Evolutionary conservation across 2,329 filamentous ascomycete genomes (phyloP).

Genomic region (Neocatenulostroma microsporum): DNA sequence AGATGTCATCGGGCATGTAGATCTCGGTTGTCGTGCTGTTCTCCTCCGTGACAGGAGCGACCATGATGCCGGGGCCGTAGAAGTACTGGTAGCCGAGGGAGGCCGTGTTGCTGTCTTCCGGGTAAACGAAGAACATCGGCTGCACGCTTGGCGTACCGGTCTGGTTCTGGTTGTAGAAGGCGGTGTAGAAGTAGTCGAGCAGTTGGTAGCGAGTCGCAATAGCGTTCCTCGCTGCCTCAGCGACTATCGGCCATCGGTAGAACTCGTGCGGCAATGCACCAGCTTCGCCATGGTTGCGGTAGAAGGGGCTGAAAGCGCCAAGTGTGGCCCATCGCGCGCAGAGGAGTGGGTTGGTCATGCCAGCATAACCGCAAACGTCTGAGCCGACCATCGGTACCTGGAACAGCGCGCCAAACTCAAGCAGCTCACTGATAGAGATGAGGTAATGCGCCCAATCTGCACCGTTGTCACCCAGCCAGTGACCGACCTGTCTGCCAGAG

Average conservation of each 20-base stretch:
- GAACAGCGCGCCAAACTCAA: conserved; percentile 41
- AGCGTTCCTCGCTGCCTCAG: conserved; percentile 57
- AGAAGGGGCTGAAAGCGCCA: conserved; percentile 68
- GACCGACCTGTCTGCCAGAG: conserved; percentile 52
- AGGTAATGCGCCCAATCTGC: conserved; percentile 40
- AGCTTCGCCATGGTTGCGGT: conserved; percentile 61
- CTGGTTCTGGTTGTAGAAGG: conserved; percentile 52
- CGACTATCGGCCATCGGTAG: conserved; percentile 59
- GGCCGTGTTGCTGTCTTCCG: conserved; percentile 46
- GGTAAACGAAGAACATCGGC: conserved; percentile 67
- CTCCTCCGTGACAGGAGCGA: conserved; percentile 49
- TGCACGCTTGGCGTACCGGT: conserved; percentile 59
- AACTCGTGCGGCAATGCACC: conserved; percentile 57
- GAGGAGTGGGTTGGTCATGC: conserved; percentile 57
- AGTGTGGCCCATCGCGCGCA: conserved; percentile 70
- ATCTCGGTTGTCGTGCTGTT: conserved; percentile 46
- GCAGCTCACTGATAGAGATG: conserved; percentile 35
- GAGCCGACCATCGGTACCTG: conserved; percentile 43
- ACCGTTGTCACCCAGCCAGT: conserved; percentile 54
- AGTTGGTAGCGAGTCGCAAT: conserved; percentile 67
- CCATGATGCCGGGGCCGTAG: conserved; percentile 50
- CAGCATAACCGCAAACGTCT: conserved; percentile 71
- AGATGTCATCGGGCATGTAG: conserved; percentile 51
- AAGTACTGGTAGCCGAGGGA: conserved; percentile 51
- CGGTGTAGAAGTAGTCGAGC: conserved; percentile 74